Evolutionary conservation across 176 grass and related monocot species (phyloP).

Genomic region (Oryza australiensis): DNA sequence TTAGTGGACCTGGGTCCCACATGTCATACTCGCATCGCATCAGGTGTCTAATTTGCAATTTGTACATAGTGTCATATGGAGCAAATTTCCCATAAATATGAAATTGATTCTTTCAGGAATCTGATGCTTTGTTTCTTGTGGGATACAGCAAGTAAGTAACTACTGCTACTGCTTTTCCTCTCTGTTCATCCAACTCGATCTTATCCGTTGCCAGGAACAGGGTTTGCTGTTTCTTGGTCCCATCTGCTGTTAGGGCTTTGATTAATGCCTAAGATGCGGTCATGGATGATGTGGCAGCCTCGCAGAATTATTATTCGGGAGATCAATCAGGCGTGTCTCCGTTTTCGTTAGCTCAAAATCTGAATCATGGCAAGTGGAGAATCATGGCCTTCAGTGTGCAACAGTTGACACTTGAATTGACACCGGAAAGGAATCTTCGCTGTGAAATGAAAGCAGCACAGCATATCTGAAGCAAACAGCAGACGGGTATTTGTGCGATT

Average conservation of each 20-base stretch:
- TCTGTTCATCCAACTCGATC: background rate
- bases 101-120: background rate
- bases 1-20: background rate
- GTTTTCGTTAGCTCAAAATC: background rate
- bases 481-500: background rate
- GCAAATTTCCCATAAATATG: too few species aligned
- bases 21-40: background rate
- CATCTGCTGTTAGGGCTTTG: conserved; percentile 2
- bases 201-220: conserved; percentile 9
- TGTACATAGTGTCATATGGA: too few species aligned
- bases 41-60: background rate
- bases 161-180: background rate
- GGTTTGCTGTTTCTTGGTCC: background rate
- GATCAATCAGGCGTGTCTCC: background rate
- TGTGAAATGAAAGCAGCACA: background rate
- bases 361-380: background rate
- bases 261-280: background rate
- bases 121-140: conserved; percentile 15
- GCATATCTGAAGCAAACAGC: background rate
- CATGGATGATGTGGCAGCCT: background rate
- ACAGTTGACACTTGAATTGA: background rate
- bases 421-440: background rate
- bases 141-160: background rate
- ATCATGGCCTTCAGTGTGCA: background rate
- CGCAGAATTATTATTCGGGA: background rate